Evolutionary conservation across 495 filamentous ascomycete species (phyloP).

Genomic region (Aspergillus cavernicola): DNA sequence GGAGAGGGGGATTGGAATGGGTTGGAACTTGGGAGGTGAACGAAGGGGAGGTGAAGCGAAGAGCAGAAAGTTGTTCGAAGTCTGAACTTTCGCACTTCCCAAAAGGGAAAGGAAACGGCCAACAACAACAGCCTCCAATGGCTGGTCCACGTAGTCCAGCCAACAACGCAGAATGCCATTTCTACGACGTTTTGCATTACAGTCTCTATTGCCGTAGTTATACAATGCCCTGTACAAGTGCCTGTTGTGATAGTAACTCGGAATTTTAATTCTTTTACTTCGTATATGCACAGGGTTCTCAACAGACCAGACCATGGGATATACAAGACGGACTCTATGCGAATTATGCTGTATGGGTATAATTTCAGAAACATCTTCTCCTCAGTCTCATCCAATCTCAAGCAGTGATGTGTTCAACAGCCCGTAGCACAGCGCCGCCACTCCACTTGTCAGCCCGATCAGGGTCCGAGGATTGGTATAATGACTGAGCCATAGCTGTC

Average conservation of each 20-base stretch:
- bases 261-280: neutral
- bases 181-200: too few relatives aligned
- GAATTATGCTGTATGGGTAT: constrained; percentile 4
- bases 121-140: constrained; percentile 1
- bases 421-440: constrained; percentile 38
- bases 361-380: neutral
- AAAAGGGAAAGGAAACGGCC: constrained; percentile 19
- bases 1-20: neutral
- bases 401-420: constrained; percentile 27
- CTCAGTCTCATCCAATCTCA: neutral
- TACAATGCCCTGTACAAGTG: too few relatives aligned
- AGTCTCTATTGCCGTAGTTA: too few relatives aligned
- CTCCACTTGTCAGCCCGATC: constrained; percentile 67
- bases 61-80: constrained; percentile 8
- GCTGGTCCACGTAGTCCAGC: constrained; percentile 2
- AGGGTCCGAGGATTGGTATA: constrained; percentile 70
- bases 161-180: neutral
- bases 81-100: constrained; percentile 17
- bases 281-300: neutral
- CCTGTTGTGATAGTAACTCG: neutral
- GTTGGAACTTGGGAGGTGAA: constrained; percentile 4
- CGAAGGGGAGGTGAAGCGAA: constrained; percentile 4
- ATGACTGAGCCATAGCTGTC: constrained; percentile 51
- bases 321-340: neutral
- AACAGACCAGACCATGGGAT: neutral